These are phyloP conservation scores for Lactarius akahatsu DNA, from an alignment of 768 basidiomycete genomes.

Conservation along the genomic window DNA sequence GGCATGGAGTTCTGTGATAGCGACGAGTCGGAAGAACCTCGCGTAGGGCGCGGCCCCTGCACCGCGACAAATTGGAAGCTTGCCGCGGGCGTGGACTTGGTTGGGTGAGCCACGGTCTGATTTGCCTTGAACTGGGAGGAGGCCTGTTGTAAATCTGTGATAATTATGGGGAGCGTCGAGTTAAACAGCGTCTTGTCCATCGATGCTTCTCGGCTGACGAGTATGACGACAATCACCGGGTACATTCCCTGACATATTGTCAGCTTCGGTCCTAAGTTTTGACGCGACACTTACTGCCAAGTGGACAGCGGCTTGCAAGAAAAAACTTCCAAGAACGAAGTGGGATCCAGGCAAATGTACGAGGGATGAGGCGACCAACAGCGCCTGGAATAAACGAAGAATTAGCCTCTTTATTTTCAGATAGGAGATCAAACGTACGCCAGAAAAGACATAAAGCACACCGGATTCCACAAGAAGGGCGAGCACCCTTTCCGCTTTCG, in stretches of 20 bases:
- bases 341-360: background rate
- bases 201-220: slow-evolving; percentile 1
- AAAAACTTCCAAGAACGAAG: background rate
- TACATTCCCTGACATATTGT: background rate
- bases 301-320: background rate
- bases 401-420: background rate
- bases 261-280: background rate
- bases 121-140: background rate
- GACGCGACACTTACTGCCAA: background rate
- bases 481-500: background rate
- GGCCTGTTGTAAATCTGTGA: background rate
- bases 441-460: background rate
- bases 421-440: background rate
- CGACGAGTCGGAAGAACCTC: background rate
- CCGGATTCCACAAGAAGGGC: slow-evolving; percentile 2
- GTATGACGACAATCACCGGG: background rate
- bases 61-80: background rate
- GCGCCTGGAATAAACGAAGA: background rate
- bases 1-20: background rate
- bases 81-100: background rate
- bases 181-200: slow-evolving; percentile 6
- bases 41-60: background rate
- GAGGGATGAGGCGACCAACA: background rate
- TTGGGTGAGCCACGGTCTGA: background rate
- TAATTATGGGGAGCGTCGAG: background rate